Evolutionary conservation across 305 asterid genomes (phyloP), one percentile per base, ranked within the genome.

Genomic region (Stenogyne calaminthoides): DNA sequence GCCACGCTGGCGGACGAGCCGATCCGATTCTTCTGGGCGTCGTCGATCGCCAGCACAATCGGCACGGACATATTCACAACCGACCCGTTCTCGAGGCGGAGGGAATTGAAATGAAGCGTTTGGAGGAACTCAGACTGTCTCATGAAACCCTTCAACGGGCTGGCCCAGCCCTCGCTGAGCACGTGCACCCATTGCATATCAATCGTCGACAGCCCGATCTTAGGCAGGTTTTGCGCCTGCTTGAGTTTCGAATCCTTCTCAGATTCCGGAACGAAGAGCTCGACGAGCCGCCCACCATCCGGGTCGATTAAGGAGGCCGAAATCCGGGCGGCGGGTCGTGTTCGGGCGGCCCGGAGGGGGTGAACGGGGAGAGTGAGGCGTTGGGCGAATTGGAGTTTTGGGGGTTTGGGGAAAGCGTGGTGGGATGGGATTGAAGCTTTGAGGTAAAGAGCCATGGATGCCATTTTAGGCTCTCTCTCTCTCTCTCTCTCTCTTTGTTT

Each of bases 161-260:
- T 91, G 3, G 99, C 99, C 97, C 99, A 94, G 46, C 98, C 98
- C 80, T 91, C 97, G 64, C 97, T 90, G 73, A 94, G 88, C 69
- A 94, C 97, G 76, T 94, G 99, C 44, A 94, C 93, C 99, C 99
- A 94, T 60, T 94, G 93, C 12, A 89, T 88, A 62, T 94, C 99
- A 25, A 90, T 85, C 72, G 32, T 62, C 20, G 97, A 84, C 76
- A 94, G 88, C 82, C 76, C 77, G 62, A 94, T 84, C 71, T 76
- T 71, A 6, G 97, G 98, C 87, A 94, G 74, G 67, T 59, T 40
- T 52, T 42, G 2, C 2, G 97, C 91, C 71, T 85, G 85, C 40
- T 73, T 72, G 32, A 47, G 59, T 61, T 84, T 91, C 72, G 78
- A 63, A 1, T 60, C 84, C 36, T 83, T 89, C 6, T 88, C 90